A percentile compares a stretch with the other conserved stretches of the same genome.
Conservation (phyloP, 2,329 filamentous ascomycete species). For the Ascochyta pisi region DNA sequence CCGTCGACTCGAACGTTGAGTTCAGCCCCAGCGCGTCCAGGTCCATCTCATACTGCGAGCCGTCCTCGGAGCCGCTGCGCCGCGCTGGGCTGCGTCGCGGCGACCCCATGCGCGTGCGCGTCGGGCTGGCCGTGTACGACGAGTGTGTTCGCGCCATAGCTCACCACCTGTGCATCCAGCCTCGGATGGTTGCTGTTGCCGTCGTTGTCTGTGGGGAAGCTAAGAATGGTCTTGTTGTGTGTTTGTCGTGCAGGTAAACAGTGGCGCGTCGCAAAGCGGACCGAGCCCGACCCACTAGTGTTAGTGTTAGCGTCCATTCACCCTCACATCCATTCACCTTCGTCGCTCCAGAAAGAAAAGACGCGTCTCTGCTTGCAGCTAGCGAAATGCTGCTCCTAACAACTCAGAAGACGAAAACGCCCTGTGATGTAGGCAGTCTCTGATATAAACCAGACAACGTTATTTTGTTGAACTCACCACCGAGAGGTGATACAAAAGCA, state of each 20-base stretch:
- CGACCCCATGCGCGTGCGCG: constrained; percentile 24
- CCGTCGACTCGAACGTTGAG: constrained; percentile 44
- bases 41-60: constrained; percentile 50
- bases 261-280: neutral
- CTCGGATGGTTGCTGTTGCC: neutral
- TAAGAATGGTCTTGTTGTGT: constrained; percentile 8
- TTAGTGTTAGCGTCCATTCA: neutral
- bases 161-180: constrained; percentile 17
- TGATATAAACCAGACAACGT: no score
- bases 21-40: constrained; percentile 48
- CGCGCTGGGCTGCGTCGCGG: constrained; percentile 39
- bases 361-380: no score
- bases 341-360: no score
- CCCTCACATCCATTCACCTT: neutral
- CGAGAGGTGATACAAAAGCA: no score
- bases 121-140: constrained; percentile 45
- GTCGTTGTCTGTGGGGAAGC: neutral
- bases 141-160: constrained; percentile 44
- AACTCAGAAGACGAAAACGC: no score
- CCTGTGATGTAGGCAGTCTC: no score
- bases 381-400: no score
- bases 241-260: constrained; percentile 1
- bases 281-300: neutral
- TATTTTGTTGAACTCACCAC: no score
- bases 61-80: constrained; percentile 38